phyloP scores from a whole-genome alignment of 305 asterid species.

The Rubia occidens region DNA sequence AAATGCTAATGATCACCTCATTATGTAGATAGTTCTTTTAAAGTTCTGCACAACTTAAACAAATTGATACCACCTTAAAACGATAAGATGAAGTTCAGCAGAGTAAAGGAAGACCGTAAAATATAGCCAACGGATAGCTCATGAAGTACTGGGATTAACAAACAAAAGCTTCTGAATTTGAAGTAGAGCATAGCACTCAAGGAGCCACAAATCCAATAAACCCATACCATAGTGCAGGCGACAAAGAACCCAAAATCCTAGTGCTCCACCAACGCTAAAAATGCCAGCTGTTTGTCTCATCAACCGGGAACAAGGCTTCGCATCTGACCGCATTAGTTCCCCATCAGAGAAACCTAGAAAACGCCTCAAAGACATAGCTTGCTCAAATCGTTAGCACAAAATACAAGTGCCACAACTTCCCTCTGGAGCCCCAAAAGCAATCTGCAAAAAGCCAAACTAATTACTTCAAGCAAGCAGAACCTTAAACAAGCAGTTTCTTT shows the following conservation, averaged over 20 bases:
- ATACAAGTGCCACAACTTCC: neutral
- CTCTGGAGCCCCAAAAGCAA: neutral
- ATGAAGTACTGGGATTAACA: neutral
- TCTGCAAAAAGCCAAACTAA: neutral
- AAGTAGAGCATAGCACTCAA: neutral
- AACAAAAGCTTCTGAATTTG: neutral
- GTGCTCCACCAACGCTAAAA: conserved; percentile 64
- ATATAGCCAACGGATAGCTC: neutral
- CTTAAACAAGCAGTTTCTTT: neutral
- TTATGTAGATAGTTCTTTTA: neutral
- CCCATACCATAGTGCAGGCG: conserved; percentile 71
- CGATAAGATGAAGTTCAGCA: neutral
- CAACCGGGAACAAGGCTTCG: conserved; percentile 68
- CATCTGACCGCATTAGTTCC: conserved; percentile 79
- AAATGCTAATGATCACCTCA: neutral
- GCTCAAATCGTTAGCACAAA: neutral
- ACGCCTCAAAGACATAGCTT: conserved; percentile 60
- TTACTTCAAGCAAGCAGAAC: neutral
- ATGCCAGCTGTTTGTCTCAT: conserved; percentile 78
- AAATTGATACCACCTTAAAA: neutral
- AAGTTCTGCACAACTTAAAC: neutral
- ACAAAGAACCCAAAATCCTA: conserved; percentile 81
- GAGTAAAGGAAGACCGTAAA: neutral
- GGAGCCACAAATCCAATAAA: neutral
- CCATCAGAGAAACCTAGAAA: conserved; percentile 78